Conservation (phyloP, 306 rosid genomes). For the Castanea mollissima region DNA sequence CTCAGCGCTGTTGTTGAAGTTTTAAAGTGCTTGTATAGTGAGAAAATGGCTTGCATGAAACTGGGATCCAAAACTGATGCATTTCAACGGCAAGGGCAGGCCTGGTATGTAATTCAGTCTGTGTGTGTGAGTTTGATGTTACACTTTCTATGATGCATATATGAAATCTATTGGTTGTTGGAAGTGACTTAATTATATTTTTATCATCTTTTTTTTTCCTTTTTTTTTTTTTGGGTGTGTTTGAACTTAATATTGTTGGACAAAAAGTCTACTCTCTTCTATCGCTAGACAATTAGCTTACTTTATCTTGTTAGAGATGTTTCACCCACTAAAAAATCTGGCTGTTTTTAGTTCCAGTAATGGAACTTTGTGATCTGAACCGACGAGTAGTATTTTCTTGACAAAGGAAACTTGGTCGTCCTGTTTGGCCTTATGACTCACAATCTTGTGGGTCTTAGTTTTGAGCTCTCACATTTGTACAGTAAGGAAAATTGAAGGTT, state of each 20-base stretch:
- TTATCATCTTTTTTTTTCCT: not conserved
- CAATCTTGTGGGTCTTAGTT: not conserved
- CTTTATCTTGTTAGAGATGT: not conserved
- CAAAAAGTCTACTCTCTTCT: not conserved
- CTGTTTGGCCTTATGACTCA: not conserved
- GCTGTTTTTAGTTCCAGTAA: not conserved
- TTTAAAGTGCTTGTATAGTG: constrained; percentile 6
- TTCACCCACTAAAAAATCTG: not conserved
- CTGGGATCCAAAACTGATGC: constrained; percentile 97
- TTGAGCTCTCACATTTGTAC: not conserved
- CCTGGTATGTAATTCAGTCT: constrained; percentile 60
- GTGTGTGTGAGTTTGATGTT: not conserved
- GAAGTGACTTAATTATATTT: not conserved
- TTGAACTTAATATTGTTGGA: not conserved
- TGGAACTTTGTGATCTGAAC: not conserved
- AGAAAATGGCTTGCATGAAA: constrained; percentile 83
- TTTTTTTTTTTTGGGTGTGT: not conserved
- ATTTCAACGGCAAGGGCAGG: constrained; percentile 95
- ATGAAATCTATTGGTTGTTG: not conserved
- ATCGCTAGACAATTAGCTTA: not conserved
- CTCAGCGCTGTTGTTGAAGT: constrained; percentile 20
- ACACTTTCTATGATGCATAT: not conserved
- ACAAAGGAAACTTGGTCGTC: not conserved
- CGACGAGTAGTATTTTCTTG: not conserved
- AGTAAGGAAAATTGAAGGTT: not conserved